phyloP scores from a whole-genome alignment of 352 stramenopile genomes.

The Globisporangium cylindrosporum region DNA sequence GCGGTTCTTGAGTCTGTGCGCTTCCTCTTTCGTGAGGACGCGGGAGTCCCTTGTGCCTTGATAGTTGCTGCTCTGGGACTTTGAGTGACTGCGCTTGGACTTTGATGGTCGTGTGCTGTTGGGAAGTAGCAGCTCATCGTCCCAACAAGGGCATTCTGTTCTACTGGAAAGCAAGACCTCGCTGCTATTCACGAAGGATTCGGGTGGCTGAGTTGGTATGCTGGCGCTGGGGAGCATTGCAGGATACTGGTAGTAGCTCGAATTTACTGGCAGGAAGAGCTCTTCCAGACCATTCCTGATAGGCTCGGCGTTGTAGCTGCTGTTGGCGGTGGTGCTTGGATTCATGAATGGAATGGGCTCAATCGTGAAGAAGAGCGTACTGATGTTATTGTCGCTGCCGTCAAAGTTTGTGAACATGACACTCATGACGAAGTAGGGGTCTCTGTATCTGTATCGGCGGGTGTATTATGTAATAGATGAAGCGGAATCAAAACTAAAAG shows the following conservation, averaged over 20 bases:
- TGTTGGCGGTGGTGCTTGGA: neutral
- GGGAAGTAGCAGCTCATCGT: too few species aligned
- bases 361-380: neutral
- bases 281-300: neutral
- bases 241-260: neutral
- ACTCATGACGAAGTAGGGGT: neutral
- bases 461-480: neutral
- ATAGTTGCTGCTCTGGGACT: too few species aligned
- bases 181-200: neutral
- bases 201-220: neutral
- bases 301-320: neutral
- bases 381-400: neutral
- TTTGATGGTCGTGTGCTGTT: neutral
- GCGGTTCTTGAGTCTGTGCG: slow-evolving; percentile 18
- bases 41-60: neutral
- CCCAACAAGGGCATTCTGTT: neutral
- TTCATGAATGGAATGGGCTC: slow-evolving; percentile 5
- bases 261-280: neutral
- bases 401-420: neutral
- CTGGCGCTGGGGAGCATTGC: neutral
- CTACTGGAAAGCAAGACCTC: neutral
- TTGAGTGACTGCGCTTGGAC: neutral
- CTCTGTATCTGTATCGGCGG: neutral
- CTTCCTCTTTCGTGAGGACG: slow-evolving; percentile 12
- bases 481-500: neutral